Evolutionary conservation across 2,329 filamentous ascomycete genomes (phyloP).

Genomic region (Endocalyx cinctus): DNA sequence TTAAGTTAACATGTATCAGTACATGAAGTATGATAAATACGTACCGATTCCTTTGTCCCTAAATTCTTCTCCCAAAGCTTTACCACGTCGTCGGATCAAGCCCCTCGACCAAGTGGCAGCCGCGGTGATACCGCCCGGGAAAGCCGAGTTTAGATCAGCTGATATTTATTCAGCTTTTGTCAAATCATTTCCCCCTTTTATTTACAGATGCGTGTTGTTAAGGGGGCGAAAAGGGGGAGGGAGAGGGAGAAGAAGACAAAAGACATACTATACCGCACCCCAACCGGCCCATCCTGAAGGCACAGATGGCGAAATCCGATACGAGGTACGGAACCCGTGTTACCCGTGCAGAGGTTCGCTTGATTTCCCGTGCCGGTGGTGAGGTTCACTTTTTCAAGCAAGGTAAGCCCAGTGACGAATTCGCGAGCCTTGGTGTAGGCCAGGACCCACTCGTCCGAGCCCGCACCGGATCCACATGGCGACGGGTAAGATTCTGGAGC

Average conservation of each 20-base stretch:
- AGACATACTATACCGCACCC: slow-evolving; percentile 49
- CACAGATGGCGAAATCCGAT: slow-evolving; percentile 58
- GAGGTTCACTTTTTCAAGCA: slow-evolving; percentile 71
- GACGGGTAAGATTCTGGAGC: slow-evolving; percentile 19
- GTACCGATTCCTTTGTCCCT: slow-evolving; percentile 59
- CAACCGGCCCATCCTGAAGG: slow-evolving; percentile 49
- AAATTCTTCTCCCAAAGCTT: slow-evolving; percentile 69
- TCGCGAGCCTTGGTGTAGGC: slow-evolving; percentile 61
- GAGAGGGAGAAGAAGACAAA: not conserved
- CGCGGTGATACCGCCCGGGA: slow-evolving; percentile 66
- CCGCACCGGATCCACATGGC: slow-evolving; percentile 19
- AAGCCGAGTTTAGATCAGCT: slow-evolving; percentile 62
- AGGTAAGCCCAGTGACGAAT: slow-evolving; percentile 63
- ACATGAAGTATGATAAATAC: not conserved
- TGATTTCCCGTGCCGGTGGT: slow-evolving; percentile 65
- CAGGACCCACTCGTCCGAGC: slow-evolving; percentile 45
- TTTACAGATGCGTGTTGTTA: no score
- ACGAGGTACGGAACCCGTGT: slow-evolving; percentile 43
- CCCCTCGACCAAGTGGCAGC: slow-evolving; percentile 69
- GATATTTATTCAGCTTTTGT: not conserved
- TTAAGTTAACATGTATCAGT: no score
- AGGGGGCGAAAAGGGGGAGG: no score
- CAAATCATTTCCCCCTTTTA: no score
- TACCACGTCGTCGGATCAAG: slow-evolving; percentile 61
- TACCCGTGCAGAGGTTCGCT: slow-evolving; percentile 31